Evolutionary conservation across 2,329 filamentous ascomycete genomes (phyloP).

Genomic region (Claviceps quebecensis): DNA sequence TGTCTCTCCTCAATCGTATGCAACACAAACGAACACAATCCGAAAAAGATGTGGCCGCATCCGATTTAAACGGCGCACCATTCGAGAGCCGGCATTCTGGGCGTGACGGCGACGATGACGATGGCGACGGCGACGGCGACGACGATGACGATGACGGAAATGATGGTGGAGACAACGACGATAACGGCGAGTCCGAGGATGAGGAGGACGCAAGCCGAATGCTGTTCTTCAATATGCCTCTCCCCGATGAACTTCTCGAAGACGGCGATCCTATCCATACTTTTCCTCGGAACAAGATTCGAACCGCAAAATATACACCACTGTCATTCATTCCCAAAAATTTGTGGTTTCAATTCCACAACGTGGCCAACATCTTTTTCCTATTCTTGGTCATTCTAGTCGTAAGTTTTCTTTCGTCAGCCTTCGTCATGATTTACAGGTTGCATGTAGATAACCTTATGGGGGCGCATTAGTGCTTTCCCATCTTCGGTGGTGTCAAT

Average conservation of each 20-base stretch:
- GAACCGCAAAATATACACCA: slow-evolving; percentile 94
- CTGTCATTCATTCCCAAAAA: slow-evolving; percentile 94
- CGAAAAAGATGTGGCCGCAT: slow-evolving; percentile 50
- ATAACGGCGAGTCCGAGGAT: slow-evolving; percentile 22
- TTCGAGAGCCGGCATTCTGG: slow-evolving; percentile 17
- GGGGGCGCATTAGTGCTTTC: slow-evolving; percentile 59
- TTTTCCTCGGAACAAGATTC: slow-evolving; percentile 88
- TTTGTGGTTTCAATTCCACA: slow-evolving; percentile 95
- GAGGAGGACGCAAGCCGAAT: slow-evolving; percentile 35
- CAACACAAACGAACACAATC: slow-evolving; percentile 48
- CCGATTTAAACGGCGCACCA: slow-evolving; percentile 19
- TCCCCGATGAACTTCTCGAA: slow-evolving; percentile 62
- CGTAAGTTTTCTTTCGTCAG: slow-evolving; percentile 41
- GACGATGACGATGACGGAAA: slow-evolving; percentile 16
- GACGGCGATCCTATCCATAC: slow-evolving; percentile 57
- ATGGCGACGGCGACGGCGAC: slow-evolving; percentile 5
- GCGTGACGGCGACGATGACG: slow-evolving; percentile 14
- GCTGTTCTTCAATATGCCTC: slow-evolving; percentile 74
- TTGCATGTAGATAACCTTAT: not conserved
- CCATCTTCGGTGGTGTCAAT: slow-evolving; percentile 86
- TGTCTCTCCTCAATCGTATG: slow-evolving; percentile 66
- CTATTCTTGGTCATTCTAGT: slow-evolving; percentile 87
- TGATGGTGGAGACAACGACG: slow-evolving; percentile 21
- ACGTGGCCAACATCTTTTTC: slow-evolving; percentile 97
- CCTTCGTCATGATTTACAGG: not conserved